Percentiles rank a stretch among this genome's conserved stretches.
Evolutionary conservation across 164 flowering plant species (phyloP).

Genomic region (Kingdonia uniflora): DNA sequence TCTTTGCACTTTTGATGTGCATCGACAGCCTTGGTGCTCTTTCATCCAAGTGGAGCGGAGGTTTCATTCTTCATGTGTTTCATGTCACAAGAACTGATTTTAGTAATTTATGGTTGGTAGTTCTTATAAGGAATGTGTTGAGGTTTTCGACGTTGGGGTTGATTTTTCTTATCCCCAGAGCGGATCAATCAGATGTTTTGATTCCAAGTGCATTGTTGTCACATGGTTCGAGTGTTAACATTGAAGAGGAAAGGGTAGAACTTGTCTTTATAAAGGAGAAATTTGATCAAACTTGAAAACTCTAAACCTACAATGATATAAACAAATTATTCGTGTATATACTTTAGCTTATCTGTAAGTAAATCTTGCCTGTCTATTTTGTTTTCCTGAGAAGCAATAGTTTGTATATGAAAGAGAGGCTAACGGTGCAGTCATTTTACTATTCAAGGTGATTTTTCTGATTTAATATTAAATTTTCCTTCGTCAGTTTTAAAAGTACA

Average conservation of each 20-base stretch:
- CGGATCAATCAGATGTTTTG: constrained; percentile 27
- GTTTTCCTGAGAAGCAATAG: too few relatives aligned
- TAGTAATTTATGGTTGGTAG: constrained; percentile 46
- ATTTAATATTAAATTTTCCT: too few relatives aligned
- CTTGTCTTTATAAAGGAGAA: constrained; percentile 29
- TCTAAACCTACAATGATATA: too few relatives aligned
- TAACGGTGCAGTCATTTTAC: too few relatives aligned
- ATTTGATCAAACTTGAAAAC: background rate
- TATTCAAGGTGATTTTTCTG: too few relatives aligned
- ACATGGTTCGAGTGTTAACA: background rate
- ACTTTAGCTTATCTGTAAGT: constrained; percentile 12
- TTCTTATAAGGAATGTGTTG: constrained; percentile 37
- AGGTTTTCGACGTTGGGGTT: constrained; percentile 41
- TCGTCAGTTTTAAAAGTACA: too few relatives aligned
- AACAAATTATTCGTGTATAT: constrained; percentile 6
- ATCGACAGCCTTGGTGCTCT: constrained; percentile 58
- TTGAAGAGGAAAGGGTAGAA: constrained; percentile 27
- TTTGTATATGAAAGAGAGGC: too few relatives aligned
- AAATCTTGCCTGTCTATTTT: too few relatives aligned
- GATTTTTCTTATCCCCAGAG: constrained; percentile 55
- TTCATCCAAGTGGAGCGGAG: constrained; percentile 51
- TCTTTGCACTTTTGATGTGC: constrained; percentile 72
- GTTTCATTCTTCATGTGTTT: constrained; percentile 43
- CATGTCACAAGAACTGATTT: constrained; percentile 62
- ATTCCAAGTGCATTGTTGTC: constrained; percentile 23